These are phyloP conservation scores for Leccinum fuscescens DNA, from an alignment of 1,284 basidiomycete genomes.

Conservation along the genomic window DNA sequence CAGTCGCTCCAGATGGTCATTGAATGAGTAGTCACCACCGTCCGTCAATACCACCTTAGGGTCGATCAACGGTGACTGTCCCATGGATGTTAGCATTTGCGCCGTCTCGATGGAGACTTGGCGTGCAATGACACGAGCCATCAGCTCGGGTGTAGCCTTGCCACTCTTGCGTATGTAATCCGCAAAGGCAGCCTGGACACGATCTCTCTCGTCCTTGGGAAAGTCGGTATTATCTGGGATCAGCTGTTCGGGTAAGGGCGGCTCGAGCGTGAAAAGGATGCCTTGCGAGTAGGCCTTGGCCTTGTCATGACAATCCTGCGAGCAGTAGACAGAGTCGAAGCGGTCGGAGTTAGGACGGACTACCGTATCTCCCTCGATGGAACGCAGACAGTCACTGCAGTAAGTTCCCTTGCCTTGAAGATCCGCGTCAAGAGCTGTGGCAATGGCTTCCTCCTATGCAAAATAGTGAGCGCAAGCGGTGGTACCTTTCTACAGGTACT, in stretches of 20 bases:
- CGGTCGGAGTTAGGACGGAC: slow-evolving; percentile 50
- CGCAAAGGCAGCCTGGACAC: slow-evolving; percentile 58
- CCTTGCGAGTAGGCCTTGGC: slow-evolving; percentile 60
- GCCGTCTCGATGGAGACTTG: slow-evolving; percentile 65
- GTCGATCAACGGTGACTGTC: slow-evolving; percentile 25
- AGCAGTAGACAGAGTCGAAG: slow-evolving; percentile 66
- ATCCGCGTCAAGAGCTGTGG: slow-evolving; percentile 67
- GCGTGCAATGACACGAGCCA: slow-evolving; percentile 67
- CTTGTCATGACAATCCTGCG: slow-evolving; percentile 57
- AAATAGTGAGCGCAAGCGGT: background rate
- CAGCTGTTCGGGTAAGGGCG: slow-evolving; percentile 56
- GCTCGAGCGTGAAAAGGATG: slow-evolving; percentile 67
- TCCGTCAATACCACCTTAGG: slow-evolving; percentile 50
- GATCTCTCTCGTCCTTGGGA: slow-evolving; percentile 45
- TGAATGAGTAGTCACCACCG: slow-evolving; percentile 55
- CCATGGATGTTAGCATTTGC: slow-evolving; percentile 45
- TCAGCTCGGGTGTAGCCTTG: slow-evolving; percentile 51
- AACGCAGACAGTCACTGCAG: slow-evolving; percentile 70
- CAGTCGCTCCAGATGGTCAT: slow-evolving; percentile 73
- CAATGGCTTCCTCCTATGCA: slow-evolving; percentile 66
- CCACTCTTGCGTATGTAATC: slow-evolving; percentile 51
- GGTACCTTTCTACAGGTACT: slow-evolving; percentile 2
- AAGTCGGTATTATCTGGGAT: slow-evolving; percentile 35
- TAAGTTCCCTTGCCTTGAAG: slow-evolving; percentile 62
- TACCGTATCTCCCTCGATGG: slow-evolving; percentile 44